Evolutionary conservation across 345 rosid genomes (phyloP).

Genomic region (Corchorus capsularis): DNA sequence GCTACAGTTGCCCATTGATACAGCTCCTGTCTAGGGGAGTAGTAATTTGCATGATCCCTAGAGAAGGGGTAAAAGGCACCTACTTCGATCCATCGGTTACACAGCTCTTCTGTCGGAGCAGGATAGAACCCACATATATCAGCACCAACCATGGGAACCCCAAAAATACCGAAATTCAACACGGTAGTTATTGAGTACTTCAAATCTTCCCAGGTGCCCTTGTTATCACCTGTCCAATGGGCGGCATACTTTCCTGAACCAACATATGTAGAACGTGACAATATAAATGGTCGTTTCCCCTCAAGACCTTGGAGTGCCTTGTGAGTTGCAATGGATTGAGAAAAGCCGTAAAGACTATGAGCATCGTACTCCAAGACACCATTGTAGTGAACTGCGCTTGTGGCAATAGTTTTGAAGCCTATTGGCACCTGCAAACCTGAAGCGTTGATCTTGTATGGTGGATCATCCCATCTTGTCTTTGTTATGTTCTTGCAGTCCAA

Average conservation of each 20-base stretch:
- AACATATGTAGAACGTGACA: slow-evolving; percentile 82
- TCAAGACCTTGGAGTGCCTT: slow-evolving; percentile 69
- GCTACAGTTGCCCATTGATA: slow-evolving; percentile 92
- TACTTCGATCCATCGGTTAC: slow-evolving; percentile 96
- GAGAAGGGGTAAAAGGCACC: slow-evolving; percentile 97
- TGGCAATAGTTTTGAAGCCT: slow-evolving; percentile 92
- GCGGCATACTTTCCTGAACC: slow-evolving; percentile 94
- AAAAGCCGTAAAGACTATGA: slow-evolving; percentile 89
- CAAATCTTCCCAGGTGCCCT: slow-evolving; percentile 93
- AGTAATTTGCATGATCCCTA: slow-evolving; percentile 89
- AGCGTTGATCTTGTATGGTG: slow-evolving; percentile 96
- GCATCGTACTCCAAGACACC: slow-evolving; percentile 93
- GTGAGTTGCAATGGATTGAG: slow-evolving; percentile 87
- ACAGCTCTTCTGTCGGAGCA: slow-evolving; percentile 87
- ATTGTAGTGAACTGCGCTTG: slow-evolving; percentile 90
- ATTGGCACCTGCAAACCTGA: slow-evolving; percentile 69
- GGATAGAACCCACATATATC: slow-evolving; percentile 98
- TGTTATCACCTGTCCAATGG: slow-evolving; percentile 96
- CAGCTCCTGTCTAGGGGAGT: slow-evolving; percentile 96
- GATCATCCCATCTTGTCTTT: slow-evolving; percentile 84
- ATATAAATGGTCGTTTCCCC: slow-evolving; percentile 89
- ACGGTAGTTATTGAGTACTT: slow-evolving; percentile 84
- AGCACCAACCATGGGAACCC: slow-evolving; percentile 96
- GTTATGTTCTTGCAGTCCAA: slow-evolving; percentile 97
- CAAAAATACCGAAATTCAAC: slow-evolving; percentile 91